Evolutionary conservation across 495 filamentous ascomycete species (phyloP), one percentile per base, ranked within the genome.

Genomic region (Annulohypoxylon stygium): DNA sequence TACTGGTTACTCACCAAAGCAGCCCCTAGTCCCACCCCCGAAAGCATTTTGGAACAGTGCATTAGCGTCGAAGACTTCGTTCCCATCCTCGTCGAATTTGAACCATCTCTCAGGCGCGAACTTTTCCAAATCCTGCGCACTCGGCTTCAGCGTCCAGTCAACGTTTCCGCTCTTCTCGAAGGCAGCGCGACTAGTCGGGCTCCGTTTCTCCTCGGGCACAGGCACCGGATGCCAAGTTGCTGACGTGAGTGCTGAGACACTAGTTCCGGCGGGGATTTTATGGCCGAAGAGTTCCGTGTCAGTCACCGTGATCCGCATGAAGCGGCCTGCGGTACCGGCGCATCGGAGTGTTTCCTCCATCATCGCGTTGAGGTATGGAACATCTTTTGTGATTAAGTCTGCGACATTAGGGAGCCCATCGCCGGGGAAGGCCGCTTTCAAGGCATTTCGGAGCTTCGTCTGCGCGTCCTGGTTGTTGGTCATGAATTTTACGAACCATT

Each of bases 361-460:
- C 0, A 69, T 63, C 0, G 69, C 83, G 64, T 83, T 78, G 5
- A 85, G 80, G 67, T 81, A 84, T 1, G 81, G 83, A 20, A 85
- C 64, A 20, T 73, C 47, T 4, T 76, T 73, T 11, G 59, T 62
- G 14, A 78, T 57, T n/a, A 84, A 76, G n/a, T 80, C 74, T 12
- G 48, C 8, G 10, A 74, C 74, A 0, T 72, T 62, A 0, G 80
- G 79, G 2, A 69, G 43, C 20, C 20, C 18, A 4, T 69, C 43
- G 14, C 25, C 65, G 7, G 69, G 61, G 33, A 79, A 78, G 16
- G 73, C 69, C 8, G 62, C 53, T 6, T n/a, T 30, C 3, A 84
- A 53, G 3, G 61, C 61, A 0, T 66, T 14, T 8, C 81, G 78
- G 1, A 84, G 73, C 16, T 69, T 50, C n/a, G 58, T 61, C 61